These are phyloP conservation scores for Ascochyta fabae DNA, from an alignment of 2,329 filamentous ascomycete species.

Conservation along the genomic window DNA sequence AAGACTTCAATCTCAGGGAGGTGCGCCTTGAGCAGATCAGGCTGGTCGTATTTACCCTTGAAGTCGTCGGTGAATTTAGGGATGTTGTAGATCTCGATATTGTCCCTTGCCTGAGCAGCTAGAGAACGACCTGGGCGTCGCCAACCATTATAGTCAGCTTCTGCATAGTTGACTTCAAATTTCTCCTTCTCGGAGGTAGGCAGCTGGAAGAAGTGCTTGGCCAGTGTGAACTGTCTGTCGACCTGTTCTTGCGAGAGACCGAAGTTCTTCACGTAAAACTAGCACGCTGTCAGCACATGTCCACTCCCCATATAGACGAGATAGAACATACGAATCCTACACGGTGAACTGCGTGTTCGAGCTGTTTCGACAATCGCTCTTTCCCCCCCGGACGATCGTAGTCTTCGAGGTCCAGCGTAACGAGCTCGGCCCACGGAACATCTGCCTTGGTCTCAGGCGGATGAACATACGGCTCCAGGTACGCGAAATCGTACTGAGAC, in stretches of 20 bases:
- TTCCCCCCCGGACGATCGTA: conserved; percentile 64
- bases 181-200: conserved; percentile 65
- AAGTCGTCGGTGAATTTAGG: conserved; percentile 68
- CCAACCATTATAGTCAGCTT: conserved; percentile 63
- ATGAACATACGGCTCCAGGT: conserved; percentile 50
- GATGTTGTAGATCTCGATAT: conserved; percentile 66
- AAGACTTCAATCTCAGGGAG: conserved; percentile 62
- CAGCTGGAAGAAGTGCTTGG: conserved; percentile 64
- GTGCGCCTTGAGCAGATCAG: conserved; percentile 53
- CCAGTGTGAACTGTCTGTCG: conserved; percentile 67
- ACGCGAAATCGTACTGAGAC: conserved; percentile 41
- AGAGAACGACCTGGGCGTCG: conserved; percentile 37
- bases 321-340: conserved; percentile 49
- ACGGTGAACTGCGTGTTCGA: conserved; percentile 61
- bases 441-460: conserved; percentile 57
- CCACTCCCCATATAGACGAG: no score
- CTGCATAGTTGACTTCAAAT: conserved; percentile 53
- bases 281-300: conserved; percentile 25
- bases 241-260: conserved; percentile 67
- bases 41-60: conserved; percentile 44
- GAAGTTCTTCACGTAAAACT: conserved; percentile 69
- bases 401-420: conserved; percentile 63
- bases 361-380: conserved; percentile 59
- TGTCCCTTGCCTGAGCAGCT: conserved; percentile 55
- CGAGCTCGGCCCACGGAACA: conserved; percentile 62